Base-by-base conservation (phyloP, 2,329 filamentous ascomycete genomes). In the Fusarium haematococcum region DNA sequence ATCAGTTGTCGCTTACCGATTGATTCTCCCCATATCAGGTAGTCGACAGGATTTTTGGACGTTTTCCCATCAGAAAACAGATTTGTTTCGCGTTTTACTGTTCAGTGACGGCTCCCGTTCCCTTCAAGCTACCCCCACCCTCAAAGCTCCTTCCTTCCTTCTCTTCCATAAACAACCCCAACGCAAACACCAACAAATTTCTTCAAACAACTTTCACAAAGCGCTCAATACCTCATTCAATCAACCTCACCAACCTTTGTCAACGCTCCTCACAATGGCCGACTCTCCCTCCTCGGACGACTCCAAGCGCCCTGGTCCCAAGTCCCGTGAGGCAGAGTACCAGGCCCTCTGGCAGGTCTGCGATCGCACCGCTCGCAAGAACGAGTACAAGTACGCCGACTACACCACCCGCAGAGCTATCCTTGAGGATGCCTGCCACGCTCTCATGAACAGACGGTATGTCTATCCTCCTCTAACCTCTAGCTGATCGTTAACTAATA, bases 321-420 rank as follows among this genome's bases (percentile, higher is more conserved):
- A 65, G 3, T 67, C 67, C 27, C 75, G 73, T 2, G 76, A 74
- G 0, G 77, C 77, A 33, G 77, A 79, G 41, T 79, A 79, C 20
- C 77, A 79, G 10, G 71, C 77, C 10, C 59, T 79, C 43, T 79
- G 77, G 77, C 76, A 77, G 54, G 63, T 63, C 25, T 77, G 71
- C 45, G 70, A 77, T 5, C 77, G 77, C 39, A 41, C 66, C 41
- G 30, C 67, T 6, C 68, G 70, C 35, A 75, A 69, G 27, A 27
- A 33, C 0, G 63, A 65, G 5, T 79, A 77, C 69, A 25, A 64
- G 5, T 20, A 32, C 3, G 65, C 58, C 11, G 50, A 48, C 23
- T 27, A 61, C 1, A 11, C 52, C 3, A 18, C 27, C 5, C 76
- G 73, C n/a, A 39, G 60, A 1, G 20, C 43, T 16, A 54, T 79